Evolutionary conservation across 2,329 filamentous ascomycete species (phyloP), one percentile per base, ranked within the genome.

Genomic region (Nemania abortiva): DNA sequence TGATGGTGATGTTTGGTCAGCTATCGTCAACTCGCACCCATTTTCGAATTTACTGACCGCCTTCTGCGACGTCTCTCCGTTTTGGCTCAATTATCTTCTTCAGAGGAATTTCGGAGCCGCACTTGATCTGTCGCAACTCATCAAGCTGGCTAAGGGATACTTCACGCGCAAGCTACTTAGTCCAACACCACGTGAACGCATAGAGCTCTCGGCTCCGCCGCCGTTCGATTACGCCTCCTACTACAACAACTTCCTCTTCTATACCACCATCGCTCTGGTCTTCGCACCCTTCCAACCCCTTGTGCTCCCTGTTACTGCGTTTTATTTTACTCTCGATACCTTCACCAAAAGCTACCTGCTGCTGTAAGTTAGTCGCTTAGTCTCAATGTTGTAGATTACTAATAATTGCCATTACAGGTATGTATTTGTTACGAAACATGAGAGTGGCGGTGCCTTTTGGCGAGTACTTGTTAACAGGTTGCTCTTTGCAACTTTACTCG

Each of bases 191-290:
- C 88, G 95, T 71, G 91, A 97, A 78, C 84, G 95, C 69, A 98
- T 98, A 72, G 93, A 97, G 78, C 88, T 95, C 77, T 97, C 94
- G 0, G 95, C 95, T 3, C 95, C 95, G 1, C 94, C 92, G 1
- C 85, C 92, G 0, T 97, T 98, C 78, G 94, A 98, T 73, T 98
- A 97, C 76, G 93, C 95, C 60, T 92, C 89, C 74, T 97, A 98
- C 81, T 98, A 97, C 86, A 98, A 97, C 81, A 97, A 97, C 79
- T 97, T 97, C 81, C 85, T 98, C 20, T 98, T 93, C 82, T 98
- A 98, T 82, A 86, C 91, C 27, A 97, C 95, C 0, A 91, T 97
- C 47, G 91, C 93, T 0, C 84, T 98, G 24, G 93, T 90, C 74
- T 97, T 95, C 77, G 90, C 91, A 0, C 89, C 91, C 0, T 86